These are phyloP conservation scores for Cyberlindnera bimundalis DNA, from an alignment of 805 yeast species.

Conservation along the genomic window DNA sequence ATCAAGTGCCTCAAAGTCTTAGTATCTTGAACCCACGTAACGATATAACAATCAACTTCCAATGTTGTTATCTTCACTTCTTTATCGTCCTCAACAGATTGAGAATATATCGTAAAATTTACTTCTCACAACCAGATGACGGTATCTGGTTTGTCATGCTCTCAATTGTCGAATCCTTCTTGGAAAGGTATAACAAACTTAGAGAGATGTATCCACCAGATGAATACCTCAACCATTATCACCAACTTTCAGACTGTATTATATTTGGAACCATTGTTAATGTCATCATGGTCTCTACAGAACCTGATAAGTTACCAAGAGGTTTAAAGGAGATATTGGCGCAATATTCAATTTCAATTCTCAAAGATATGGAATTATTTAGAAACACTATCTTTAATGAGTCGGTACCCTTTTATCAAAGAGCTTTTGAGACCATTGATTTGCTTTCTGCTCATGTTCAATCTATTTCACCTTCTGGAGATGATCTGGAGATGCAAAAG, in stretches of 20 bases:
- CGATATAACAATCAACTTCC: slow-evolving; percentile 17
- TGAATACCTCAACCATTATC: slow-evolving; percentile 14
- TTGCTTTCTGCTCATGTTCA: slow-evolving; percentile 2
- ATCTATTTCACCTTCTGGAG: background rate
- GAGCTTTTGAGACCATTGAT: slow-evolving; percentile 13
- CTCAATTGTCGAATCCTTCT: slow-evolving; percentile 23
- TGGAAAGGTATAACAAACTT: slow-evolving; percentile 19
- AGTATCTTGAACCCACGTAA: slow-evolving; percentile 18
- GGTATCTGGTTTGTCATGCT: slow-evolving; percentile 23
- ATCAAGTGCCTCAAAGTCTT: slow-evolving; percentile 16
- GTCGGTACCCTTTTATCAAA: slow-evolving; percentile 17
- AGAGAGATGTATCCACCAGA: slow-evolving; percentile 15
- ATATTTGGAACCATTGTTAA: slow-evolving; percentile 13
- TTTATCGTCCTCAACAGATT: slow-evolving; percentile 16
- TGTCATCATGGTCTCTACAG: slow-evolving; percentile 13
- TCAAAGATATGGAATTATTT: slow-evolving; percentile 14
- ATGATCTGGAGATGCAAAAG: slow-evolving; percentile 2
- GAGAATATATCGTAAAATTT: slow-evolving; percentile 18
- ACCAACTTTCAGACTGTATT: slow-evolving; percentile 15
- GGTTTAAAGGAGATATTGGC: slow-evolving; percentile 14
- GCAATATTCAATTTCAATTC: slow-evolving; percentile 10
- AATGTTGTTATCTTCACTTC: slow-evolving; percentile 19
- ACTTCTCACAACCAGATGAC: slow-evolving; percentile 13
- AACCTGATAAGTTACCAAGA: slow-evolving; percentile 16
- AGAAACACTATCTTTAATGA: slow-evolving; percentile 16